A percentile compares a stretch with the other conserved stretches of the same genome.
Conservation (phyloP, 495 filamentous ascomycete genomes). For the Opeltia flavorubescens region DNA sequence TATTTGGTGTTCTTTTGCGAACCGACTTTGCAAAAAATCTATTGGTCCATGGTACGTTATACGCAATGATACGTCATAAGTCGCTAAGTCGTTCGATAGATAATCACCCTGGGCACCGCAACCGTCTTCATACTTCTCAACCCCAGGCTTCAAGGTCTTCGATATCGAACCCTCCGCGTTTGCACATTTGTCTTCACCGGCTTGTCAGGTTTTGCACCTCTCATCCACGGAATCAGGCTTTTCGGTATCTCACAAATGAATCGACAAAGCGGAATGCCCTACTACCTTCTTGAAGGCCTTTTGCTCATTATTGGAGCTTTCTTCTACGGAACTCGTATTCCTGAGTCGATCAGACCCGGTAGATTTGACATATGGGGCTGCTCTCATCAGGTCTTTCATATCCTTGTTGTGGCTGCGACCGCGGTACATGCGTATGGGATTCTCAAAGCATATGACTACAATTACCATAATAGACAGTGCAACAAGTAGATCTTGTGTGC, state of each 20-base stretch:
- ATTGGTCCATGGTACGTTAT: conserved; percentile 32
- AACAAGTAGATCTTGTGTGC: background rate
- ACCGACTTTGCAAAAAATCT: conserved; percentile 24
- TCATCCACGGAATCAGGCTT: conserved; percentile 28
- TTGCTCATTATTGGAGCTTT: conserved; percentile 23
- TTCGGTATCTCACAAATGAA: conserved; percentile 27
- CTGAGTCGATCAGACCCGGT: conserved; percentile 25
- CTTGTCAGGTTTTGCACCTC: conserved; percentile 32
- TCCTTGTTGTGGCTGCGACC: conserved; percentile 54
- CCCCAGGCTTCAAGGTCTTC: conserved; percentile 25
- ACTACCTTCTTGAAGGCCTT: conserved; percentile 25
- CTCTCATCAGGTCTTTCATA: conserved; percentile 72
- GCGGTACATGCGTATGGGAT: conserved; percentile 44
- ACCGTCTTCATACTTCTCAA: conserved; percentile 25
- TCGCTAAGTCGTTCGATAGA: conserved; percentile 9
- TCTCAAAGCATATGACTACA: conserved; percentile 1
- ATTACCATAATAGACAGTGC: background rate
- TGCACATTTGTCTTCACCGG: conserved; percentile 32
- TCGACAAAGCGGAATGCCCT: conserved; percentile 30
- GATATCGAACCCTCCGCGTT: conserved; percentile 23
- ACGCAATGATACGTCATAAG: background rate
- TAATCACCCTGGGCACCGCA: conserved; percentile 19
- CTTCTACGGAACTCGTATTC: conserved; percentile 21
- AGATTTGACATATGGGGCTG: conserved; percentile 62
- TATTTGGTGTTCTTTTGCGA: conserved; percentile 38